Base-by-base conservation (phyloP, 2,329 filamentous ascomycete species). In the Ophiostoma quercus region DNA sequence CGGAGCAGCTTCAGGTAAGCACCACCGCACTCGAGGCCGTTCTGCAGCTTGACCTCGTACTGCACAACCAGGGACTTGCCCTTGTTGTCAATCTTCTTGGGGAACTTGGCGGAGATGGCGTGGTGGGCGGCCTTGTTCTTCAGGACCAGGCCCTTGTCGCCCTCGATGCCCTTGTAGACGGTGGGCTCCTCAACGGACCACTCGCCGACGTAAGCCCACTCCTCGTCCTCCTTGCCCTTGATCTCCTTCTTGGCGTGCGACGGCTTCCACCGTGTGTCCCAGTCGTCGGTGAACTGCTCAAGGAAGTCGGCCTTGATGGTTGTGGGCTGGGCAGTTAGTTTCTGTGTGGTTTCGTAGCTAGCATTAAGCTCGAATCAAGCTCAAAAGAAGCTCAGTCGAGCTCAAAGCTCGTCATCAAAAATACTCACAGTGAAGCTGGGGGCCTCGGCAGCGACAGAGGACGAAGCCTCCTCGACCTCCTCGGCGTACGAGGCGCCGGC, bases 41-140 rank as follows among this genome's bases (percentile, higher is more conserved):
- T 92, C 84, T 99, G 95, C 74, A 97, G 91, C 88, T 99, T 99
- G 79, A 98, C 95, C 81, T 99, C 95, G 79, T 99, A 99, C 83
- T 99, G 95, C 69, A 99, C 92, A 75, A 99, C 95, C 68, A 99
- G 87, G 71, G 92, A 91, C 86, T 99, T 96, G 83, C 87, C 93
- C 88, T 94, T 98, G 88, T 96, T 95, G 83, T 97, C 91, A 78
- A 99, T 91, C 82, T 92, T 90, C 86, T 96, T 93, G 79, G 91
- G 89, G 85, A 99, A 98, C 83, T 98, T 98, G 83, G 95, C 92
- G 67, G 95, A 99, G 81, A 99, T 99, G 84, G 95, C 95, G 83
- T 99, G 95, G 84, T 99, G 95, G 76, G 95, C 95, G 75, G 95
- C 95, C 74, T 92, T 87, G 84, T 98, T 96, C 90, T 99, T 99